Base-by-base conservation (phyloP, 2,329 filamentous ascomycete genomes). In the Penicillium sp. region DNA sequence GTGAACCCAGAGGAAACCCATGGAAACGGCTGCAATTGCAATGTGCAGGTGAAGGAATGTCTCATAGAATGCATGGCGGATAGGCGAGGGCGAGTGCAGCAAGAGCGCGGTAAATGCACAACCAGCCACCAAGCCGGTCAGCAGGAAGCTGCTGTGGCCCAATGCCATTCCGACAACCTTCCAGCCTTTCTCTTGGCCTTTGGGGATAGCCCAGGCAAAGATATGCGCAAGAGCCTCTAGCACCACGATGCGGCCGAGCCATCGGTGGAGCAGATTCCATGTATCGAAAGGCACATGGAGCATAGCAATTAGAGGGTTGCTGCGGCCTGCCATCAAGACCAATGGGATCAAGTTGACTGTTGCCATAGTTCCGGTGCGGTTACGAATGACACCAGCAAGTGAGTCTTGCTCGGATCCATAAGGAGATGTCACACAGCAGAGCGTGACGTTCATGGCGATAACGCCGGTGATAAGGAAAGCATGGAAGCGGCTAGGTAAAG, bases 41-140 rank as follows among this genome's bases (percentile, higher is more conserved):
- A 96, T 91, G 76, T 97, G 94, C 30, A 88, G 75, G 70, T 89
- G 90, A 65, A 97, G 82, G 77, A 97, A 97, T 1, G 90, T 93
- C 76, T 97, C 93, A 77, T 97, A 97, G 71, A 96, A 96, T 46
- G 91, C 91, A 72, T 96, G 91, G 59, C 93, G 87, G 50, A 97
- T 69, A 0, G 91, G 58, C 1, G 77, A 93, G 51, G 89, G 78
- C 10, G 91, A 88, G 28, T 88, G 78, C 49, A 96, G 67, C 51
- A 89, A 68, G 43, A 97, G 79, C 42, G 89, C 70, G 38, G 84
- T 65, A 69, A 96, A 83, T 36, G 83, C 81, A 46, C 83, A 71
- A n/a, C 67, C 65, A 53, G 70, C 69, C 61, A 80, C 70, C 51
- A 80, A 64, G n/a, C 79, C 79, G 50, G 67, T 70, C 19, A 69